phyloP scores from a whole-genome alignment of 2,329 filamentous ascomycete species.

The Pseudogymnoascus sp. region DNA sequence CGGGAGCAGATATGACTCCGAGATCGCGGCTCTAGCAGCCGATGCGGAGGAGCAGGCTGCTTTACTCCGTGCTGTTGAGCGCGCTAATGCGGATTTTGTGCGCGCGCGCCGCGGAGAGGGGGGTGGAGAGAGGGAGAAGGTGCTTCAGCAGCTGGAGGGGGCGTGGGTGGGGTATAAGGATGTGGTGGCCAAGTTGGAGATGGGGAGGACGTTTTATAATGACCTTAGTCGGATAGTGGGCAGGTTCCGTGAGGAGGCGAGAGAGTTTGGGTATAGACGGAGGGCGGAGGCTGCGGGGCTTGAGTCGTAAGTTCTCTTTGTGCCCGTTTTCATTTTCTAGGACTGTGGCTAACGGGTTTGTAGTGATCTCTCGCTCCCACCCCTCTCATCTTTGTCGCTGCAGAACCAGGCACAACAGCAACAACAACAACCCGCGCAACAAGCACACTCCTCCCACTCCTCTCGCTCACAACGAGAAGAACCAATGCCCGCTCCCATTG shows the following conservation, averaged over 20 bases:
- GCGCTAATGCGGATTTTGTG: slow-evolving; percentile 72
- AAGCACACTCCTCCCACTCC: slow-evolving; percentile 10
- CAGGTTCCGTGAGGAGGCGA: slow-evolving; percentile 72
- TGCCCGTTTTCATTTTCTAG: background rate
- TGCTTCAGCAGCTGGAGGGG: slow-evolving; percentile 78
- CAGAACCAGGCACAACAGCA: slow-evolving; percentile 24
- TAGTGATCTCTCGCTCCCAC: slow-evolving; percentile 23
- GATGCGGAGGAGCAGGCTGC: slow-evolving; percentile 71
- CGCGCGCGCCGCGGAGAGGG: slow-evolving; percentile 52
- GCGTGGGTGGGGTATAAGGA: slow-evolving; percentile 97
- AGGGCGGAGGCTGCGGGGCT: slow-evolving; percentile 71
- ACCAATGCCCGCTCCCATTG: slow-evolving; percentile 17
- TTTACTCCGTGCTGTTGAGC: slow-evolving; percentile 58
- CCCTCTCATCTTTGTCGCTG: slow-evolving; percentile 12
- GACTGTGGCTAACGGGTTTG: background rate
- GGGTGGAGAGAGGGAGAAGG: slow-evolving; percentile 70
- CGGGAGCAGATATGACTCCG: slow-evolving; percentile 64
- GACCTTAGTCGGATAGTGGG: slow-evolving; percentile 83
- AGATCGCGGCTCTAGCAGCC: slow-evolving; percentile 60
- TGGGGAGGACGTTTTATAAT: slow-evolving; percentile 93
- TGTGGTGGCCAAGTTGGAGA: slow-evolving; percentile 83
- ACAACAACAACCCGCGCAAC: background rate
- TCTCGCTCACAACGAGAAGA: slow-evolving; percentile 17
- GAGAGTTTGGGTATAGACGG: slow-evolving; percentile 70
- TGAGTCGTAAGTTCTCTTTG: slow-evolving; percentile 52